A percentile compares a stretch with the other conserved stretches of the same genome.
Evolutionary conservation across 331 rosid species (phyloP).

Genomic region (Stylosanthes scabra): DNA sequence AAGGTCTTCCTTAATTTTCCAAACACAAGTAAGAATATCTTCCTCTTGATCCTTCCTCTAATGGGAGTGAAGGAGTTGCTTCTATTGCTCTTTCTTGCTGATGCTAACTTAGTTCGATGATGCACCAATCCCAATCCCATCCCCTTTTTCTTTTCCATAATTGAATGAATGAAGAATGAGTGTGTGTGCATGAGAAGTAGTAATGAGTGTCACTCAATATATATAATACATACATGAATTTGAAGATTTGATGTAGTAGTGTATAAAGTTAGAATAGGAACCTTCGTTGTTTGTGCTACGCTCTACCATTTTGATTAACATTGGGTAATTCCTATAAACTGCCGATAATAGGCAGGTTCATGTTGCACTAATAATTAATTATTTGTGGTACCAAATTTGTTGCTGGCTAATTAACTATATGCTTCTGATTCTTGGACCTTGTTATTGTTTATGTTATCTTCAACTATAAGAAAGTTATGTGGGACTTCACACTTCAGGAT

Average conservation of each 20-base stretch:
- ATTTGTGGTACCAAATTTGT: slow-evolving; percentile 34
- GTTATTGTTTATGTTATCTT: background rate
- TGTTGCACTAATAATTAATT: slow-evolving; percentile 19
- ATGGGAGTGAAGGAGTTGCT: slow-evolving; percentile 32
- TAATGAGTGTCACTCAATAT: background rate
- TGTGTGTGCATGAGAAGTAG: slow-evolving; percentile 37
- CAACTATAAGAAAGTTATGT: background rate
- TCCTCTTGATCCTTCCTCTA: slow-evolving; percentile 71
- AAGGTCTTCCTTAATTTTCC: slow-evolving; percentile 43
- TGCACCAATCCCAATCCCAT: slow-evolving; percentile 3
- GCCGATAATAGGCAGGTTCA: slow-evolving; percentile 37
- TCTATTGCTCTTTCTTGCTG: slow-evolving; percentile 21
- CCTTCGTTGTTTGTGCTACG: slow-evolving; percentile 60
- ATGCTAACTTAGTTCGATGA: background rate
- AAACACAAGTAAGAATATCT: slow-evolving; percentile 46
- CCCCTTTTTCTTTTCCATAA: slow-evolving; percentile 37
- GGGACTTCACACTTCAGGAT: no score
- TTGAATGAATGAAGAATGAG: slow-evolving; percentile 4
- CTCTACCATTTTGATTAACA: slow-evolving; percentile 28
- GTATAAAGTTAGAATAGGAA: slow-evolving; percentile 52
- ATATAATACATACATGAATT: slow-evolving; percentile 3
- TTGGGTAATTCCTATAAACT: slow-evolving; percentile 19
- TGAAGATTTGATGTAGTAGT: background rate
- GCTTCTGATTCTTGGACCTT: slow-evolving; percentile 17
- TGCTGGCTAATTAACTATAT: background rate